Conservation (phyloP, 257 asterid genomes). For the Solanum chilense region DNA sequence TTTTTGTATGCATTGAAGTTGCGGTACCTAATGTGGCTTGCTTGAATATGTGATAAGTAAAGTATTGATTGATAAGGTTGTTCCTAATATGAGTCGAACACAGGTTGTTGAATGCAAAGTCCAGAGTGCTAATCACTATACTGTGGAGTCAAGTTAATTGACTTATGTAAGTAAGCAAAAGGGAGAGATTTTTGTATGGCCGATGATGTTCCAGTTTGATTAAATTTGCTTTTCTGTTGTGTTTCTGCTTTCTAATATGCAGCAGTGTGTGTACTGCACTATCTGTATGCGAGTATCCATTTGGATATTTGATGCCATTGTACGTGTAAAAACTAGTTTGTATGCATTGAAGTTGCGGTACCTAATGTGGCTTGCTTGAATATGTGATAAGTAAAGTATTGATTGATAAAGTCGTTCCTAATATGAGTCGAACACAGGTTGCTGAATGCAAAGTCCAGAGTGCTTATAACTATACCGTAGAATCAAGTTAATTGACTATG, state of each 20-base stretch:
- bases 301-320: background rate
- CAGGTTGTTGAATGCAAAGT: conserved; percentile 98
- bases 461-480: conserved; percentile 93
- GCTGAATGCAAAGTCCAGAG: conserved; percentile 99
- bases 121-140: conserved; percentile 99
- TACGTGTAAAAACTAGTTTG: background rate
- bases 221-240: background rate
- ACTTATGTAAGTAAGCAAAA: background rate
- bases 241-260: background rate
- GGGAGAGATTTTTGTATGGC: background rate
- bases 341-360: background rate
- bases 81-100: conserved; percentile 92
- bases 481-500: background rate
- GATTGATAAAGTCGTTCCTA: conserved; percentile 40
- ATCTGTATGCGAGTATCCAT: background rate
- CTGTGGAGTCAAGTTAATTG: conserved; percentile 8
- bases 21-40: background rate
- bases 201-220: background rate
- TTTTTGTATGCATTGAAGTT: background rate
- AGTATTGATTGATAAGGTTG: conserved; percentile 22
- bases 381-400: background rate
- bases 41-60: background rate
- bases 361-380: background rate
- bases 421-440: conserved; percentile 99
- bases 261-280: background rate